Evolutionary conservation across 139 green algal genomes (phyloP), one percentile per base, ranked within the genome.

Genomic region (Chlorella vulgaris): DNA sequence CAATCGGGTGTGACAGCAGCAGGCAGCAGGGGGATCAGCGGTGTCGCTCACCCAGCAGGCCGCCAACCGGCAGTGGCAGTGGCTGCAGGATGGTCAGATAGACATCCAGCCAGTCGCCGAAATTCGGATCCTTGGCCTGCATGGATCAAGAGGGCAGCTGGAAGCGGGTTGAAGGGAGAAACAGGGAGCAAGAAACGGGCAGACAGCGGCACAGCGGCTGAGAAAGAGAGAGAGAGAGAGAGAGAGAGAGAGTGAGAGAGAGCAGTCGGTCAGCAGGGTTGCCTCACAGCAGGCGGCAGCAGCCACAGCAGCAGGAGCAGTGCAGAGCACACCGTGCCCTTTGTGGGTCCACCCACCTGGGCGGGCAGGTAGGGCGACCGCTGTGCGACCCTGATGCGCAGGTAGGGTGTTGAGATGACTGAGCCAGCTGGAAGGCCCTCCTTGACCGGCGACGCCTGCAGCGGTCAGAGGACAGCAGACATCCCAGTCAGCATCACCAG

Each of bases 11-110:
- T n/a, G 5, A 15, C 13, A 24, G 47, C 47, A 58, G 47, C 47
- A 58, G 15, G 47, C 15, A 58, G 10, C 13, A 15, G 10, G 47
- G 47, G 47, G 55, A 65, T 8, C 18, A 29, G 55, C 55, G 5
- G 18, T n/a, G 18, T 5, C 18, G 5, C 70, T 50, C 50, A 77
- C 70, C 70, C 31, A 77, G 70, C 10, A 65, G 21, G 29, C 70
- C 70, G 1, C 29, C 50, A 28, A 77, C 43, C 7, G 70, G 70
- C 7, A 43, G 3, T 6, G 50, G 43, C 47, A 65, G 43, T 21
- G 70, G 70, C 43, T 26, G 28, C 70, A 77, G 70, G 21, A 77
- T 31, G 0, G 70, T 77, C 18, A 77, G 43, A 47, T 77, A 77
- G 0, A 77, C 70, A 7, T 77, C 70, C 43, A 77, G 70, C 70